Conservation (phyloP, 305 asterid genomes). For the Solanum hybrid region DNA sequence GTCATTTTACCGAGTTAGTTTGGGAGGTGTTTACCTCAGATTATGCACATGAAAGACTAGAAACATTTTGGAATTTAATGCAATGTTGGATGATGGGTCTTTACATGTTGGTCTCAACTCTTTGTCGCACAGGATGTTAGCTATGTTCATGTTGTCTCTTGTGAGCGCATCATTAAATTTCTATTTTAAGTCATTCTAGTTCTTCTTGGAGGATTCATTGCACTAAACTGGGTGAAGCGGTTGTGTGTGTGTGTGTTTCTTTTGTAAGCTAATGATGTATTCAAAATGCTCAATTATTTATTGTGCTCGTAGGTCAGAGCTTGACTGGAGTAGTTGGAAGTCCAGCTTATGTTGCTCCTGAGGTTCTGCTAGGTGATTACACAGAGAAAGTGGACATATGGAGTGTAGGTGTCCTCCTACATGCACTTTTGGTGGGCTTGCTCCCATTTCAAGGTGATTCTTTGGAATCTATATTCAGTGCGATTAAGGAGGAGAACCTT, state of each 20-base stretch:
- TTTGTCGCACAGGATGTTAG: not conserved
- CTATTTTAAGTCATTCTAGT: not conserved
- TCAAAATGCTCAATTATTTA: conserved; percentile 7
- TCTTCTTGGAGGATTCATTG: not conserved
- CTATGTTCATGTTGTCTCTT: not conserved
- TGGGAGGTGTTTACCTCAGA: not conserved
- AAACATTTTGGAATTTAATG: not conserved
- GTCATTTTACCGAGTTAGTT: not conserved
- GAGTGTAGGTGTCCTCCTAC: conserved; percentile 85
- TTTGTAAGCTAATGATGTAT: not conserved
- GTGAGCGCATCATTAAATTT: not conserved
- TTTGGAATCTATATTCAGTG: conserved; percentile 57
- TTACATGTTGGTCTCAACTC: not conserved
- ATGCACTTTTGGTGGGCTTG: conserved; percentile 68
- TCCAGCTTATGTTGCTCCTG: conserved; percentile 92
- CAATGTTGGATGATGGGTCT: not conserved
- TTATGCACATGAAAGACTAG: not conserved
- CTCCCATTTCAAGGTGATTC: conserved; percentile 80
- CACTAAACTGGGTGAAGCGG: not conserved
- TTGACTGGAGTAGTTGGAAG: conserved; percentile 73
- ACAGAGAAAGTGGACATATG: conserved; percentile 83
- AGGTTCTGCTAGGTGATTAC: conserved; percentile 74
- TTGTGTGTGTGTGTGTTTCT: not conserved
- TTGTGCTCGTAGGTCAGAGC: conserved; percentile 39
- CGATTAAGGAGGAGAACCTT: conserved; percentile 61